Base-by-base conservation (phyloP, 345 rosid species). In the Durio zibethinus region DNA sequence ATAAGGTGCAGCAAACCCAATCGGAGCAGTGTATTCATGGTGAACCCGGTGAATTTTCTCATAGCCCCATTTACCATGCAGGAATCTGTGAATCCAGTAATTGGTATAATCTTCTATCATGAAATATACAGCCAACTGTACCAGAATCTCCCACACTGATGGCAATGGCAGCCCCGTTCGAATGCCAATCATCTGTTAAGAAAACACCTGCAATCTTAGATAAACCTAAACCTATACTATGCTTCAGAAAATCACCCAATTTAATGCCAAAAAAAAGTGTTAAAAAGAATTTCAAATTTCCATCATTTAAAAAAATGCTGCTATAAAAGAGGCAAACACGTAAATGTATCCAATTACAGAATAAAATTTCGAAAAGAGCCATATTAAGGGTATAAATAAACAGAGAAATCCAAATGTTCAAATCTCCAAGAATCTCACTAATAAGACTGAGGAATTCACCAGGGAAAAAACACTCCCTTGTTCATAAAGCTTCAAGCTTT, bases 11-110 rank as follows among this genome's bases (percentile, higher is more conserved):
- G 98, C 97, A 79, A 83, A 93, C 15, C 91, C 94, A 38, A 92
- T 89, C 0, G 99, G 99, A 57, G 99, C 89, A 10, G 92, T 72
- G 77, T 89, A 92, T 82, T 95, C 97, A 76, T 95, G 98, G 86
- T 95, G 99, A 73, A 96, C 91, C 20, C 65, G 66, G 81, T 96
- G 98, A 79, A 96, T 91, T 72, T 93, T 96, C 79, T 96, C 98
- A 52, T 93, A 96, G 11, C 94, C 97, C 99, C 97, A 96, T 81
- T 89, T 90, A 57, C 85, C 42, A 74, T 96, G 99, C 47, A 96
- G 86, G 69, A 90, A 91, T 63, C 97, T 89, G 74, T 93, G 99
- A 33, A 92, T 79, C 98, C 98, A 96, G 80, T 96, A 96, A 70
- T 91, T 92, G 18, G 93, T 91, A 56, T 88, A 96, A 73, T 96